Base-by-base conservation (phyloP, 345 rosid species). In the Hibiscus syriacus region DNA sequence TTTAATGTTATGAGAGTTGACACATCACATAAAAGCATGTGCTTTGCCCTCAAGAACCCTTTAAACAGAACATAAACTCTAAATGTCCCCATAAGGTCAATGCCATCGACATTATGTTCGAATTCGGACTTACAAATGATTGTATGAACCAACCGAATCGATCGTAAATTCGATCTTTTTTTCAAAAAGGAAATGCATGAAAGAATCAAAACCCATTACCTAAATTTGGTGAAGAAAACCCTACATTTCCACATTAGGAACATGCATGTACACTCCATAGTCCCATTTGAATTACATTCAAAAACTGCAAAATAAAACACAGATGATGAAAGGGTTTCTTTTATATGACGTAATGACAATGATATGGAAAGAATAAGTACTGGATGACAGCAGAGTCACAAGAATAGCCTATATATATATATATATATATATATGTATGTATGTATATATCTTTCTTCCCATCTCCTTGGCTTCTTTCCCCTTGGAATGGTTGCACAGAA, bases 371-470 rank as follows among this genome's bases (percentile, higher is more conserved):
- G 48, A 45, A 13, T 26, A 17, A 50, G 13, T 50, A 50, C 55
- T 8, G 55, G 55, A 79, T 76, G 76, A 74, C 90, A 85, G 88
- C 23, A 79, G 78, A 74, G 80, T 83, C 93, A 84, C 93, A 82
- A 85, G 93, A 83, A 83, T 67, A 76, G 68, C 50, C 69, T 68
- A 71, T 79, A 76, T 75, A 80, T 78, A 65, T 76, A 78, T 80
- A 73, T 49, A 54, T 59, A 34, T 70, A 48, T 50, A 50, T 50
- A 20, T 45, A 14, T 45, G 6, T 20, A 50, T 2, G 20, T 13
- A n/a, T 43, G n/a, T n/a, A n/a, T n/a, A n/a, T 68, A 74, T 77
- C 77, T 73, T 69, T 76, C 63, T 74, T 78, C 82, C 80, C 73
- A 60, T 79, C 81, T 79, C 73, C 71, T 84, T 79, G 86, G 84